A percentile compares a stretch with the other conserved stretches of the same genome.
phyloP scores from a whole-genome alignment of 2,329 filamentous ascomycete genomes.

The Magnaporthiopsis incrustans region DNA sequence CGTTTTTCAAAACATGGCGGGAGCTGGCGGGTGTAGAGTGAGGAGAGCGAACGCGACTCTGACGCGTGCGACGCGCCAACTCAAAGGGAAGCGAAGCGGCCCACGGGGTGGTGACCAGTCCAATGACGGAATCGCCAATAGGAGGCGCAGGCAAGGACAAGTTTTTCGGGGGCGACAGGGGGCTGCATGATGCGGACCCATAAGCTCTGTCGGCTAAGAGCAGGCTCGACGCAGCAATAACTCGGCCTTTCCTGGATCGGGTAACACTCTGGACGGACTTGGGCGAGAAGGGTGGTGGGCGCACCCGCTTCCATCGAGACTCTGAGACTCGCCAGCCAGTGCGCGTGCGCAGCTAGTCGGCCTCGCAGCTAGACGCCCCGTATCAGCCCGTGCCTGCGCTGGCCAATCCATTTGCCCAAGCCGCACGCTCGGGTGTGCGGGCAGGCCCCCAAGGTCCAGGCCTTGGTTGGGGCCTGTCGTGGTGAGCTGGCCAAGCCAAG shows the following conservation, averaged over 20 bases:
- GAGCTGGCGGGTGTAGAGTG: background rate
- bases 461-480: background rate
- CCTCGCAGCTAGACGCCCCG: background rate
- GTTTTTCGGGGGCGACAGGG: background rate
- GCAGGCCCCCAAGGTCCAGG: background rate
- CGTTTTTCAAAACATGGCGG: background rate
- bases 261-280: background rate
- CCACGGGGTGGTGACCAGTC: background rate
- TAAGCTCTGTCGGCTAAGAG: background rate
- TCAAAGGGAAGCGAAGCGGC: background rate
- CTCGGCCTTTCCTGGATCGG: background rate
- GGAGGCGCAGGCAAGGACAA: background rate
- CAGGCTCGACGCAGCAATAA: background rate
- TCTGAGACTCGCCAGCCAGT: background rate
- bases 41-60: background rate
- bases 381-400: background rate
- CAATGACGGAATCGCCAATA: background rate
- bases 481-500: background rate
- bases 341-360: background rate
- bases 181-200: background rate
- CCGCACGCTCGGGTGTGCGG: background rate
- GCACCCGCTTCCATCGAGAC: background rate
- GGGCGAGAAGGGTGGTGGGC: background rate
- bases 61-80: background rate
- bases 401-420: background rate